Evolutionary conservation across 768 basidiomycete species (phyloP), one percentile per base, ranked within the genome.

Genomic region (Termitomyces sp.): DNA sequence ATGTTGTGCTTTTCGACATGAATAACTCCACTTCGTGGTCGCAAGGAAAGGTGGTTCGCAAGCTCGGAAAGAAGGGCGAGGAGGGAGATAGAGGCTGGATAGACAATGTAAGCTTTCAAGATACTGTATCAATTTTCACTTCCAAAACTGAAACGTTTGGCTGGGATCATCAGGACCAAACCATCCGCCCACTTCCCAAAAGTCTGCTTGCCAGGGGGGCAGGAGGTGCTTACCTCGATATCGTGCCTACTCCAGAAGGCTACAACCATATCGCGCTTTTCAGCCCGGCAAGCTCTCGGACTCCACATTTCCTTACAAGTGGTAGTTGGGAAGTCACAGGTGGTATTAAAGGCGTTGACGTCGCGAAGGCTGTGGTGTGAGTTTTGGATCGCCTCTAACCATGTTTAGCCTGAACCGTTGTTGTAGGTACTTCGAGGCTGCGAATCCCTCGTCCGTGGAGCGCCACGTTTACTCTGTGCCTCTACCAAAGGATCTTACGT

Each of bases 31-130:
- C 66, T 49, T 60, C 65, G 1, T 72, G 72, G 46, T 70, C 72
- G 12, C 65, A 64, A 33, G 85, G 86, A 7, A 67, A 63, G 47
- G 83, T 92, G 15, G 89, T 93, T 8, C 76, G 96, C 57, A 86
- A 77, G 59, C 77, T 96, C 10, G 96, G 94, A 4, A 81, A 83
- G 67, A 68, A 86, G 36, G 96, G 92, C 6, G 95, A 94, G 65
- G 81, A 96, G 66, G 88, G 86, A 0, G 96, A 97, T 66, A 84
- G 85, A 37, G 97, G 97, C 1, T 99, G 97, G 97, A 93, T 98
- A 60, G 92, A 98, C 51, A 75, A 83, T 59, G 94, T 92, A 61
- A 59, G 87, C 76, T 39, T 22, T 29, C 22, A 13, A 56, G 37
- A 46, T 51, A 52, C 39, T 34, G 20, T 46, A 51, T n/a, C 33